Conservation (phyloP, 306 rosid genomes). For the Notholithocarpus densiflorus region DNA sequence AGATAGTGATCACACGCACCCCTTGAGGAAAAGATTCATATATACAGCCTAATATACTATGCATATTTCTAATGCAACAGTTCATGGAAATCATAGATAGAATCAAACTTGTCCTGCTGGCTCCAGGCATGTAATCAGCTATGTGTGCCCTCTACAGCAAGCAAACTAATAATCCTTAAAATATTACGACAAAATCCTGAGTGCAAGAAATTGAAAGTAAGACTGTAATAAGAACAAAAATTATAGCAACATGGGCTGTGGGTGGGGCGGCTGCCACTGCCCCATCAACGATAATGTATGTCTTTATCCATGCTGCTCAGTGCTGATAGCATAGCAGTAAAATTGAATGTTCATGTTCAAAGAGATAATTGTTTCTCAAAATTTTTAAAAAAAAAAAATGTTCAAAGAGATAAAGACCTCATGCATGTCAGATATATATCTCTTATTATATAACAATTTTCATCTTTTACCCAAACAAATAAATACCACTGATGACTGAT, state of each 20-base stretch:
- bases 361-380: no score
- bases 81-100: not conserved
- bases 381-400: no score
- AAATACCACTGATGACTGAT: no score
- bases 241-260: not conserved
- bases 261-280: not conserved
- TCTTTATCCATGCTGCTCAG: not conserved
- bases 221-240: not conserved
- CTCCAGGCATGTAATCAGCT: not conserved
- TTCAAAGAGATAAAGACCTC: no score
- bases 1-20: no score
- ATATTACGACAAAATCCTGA: not conserved
- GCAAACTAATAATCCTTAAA: not conserved
- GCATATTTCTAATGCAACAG: not conserved
- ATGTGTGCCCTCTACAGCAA: not conserved
- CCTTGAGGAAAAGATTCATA: not conserved
- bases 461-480: no score
- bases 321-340: not conserved
- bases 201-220: not conserved
- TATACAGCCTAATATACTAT: not conserved
- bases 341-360: no score
- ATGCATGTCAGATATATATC: no score
- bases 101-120: no score
- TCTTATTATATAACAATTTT: no score
- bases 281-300: not conserved